Evolutionary conservation across 108 stramenopile species (phyloP), one percentile per base, ranked within the genome.

Genomic region (Poteriospumella lacustris): DNA sequence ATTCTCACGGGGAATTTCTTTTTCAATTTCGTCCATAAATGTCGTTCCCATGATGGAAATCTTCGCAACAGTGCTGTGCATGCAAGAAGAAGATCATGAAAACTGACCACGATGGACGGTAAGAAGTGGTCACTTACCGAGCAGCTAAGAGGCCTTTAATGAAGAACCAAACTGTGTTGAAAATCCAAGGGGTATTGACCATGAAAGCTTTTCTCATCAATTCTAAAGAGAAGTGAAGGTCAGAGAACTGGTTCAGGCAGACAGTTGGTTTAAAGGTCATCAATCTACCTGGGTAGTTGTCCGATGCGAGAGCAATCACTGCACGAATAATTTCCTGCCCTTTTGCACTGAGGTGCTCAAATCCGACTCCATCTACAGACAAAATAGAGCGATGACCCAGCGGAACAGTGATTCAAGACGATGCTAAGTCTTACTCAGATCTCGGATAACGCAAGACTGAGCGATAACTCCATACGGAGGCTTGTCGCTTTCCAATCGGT

Each of bases 111-210:
- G 24, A 56, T 15, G 15, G 52, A 56, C 24, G 15, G 15, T 56
- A 19, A 24, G 15, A 19, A 19, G 19, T 56, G 52, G 15, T 56
- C 36, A 19, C 36, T 19, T 40, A 73, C 70, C 70, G 26, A 5
- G 70, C 41, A 42, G 70, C 70, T 52, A 73, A 52, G 5, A 15
- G 36, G 40, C 33, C 33, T 19, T 56, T 44, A 33, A 73, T 73
- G 36, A 73, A 15, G 26, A n/a, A 73, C 70, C 70, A 73, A 19
- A 73, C 41, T 12, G 70, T 73, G 33, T 73, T 73, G 33, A 73
- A 73, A 42, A 73, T 44, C 70, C 70, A 73, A n/a, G 70, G 70
- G 9, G 47, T 26, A 42, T 73, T 73, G 33, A 73, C 36, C 70
- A 73, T 73, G 36, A 52, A 56, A 42, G 31, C 26, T 73, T 73